Conservation (phyloP, 2,329 filamentous ascomycete species). For the Tolypocladium album region DNA sequence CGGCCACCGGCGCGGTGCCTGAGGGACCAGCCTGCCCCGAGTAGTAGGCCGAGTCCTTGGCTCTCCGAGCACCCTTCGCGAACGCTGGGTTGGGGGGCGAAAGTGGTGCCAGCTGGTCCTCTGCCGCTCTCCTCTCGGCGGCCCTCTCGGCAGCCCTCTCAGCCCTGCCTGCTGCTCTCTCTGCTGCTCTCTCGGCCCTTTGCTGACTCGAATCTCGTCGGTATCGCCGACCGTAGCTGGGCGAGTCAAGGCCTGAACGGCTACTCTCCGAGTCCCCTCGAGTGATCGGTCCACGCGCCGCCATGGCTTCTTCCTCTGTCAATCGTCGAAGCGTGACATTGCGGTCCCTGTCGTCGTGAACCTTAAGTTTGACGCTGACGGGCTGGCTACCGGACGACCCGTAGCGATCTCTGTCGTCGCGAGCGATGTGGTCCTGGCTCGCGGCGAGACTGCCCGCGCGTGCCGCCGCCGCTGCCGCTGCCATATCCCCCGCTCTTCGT, state of each 20-base stretch:
- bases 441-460: conserved; percentile 37
- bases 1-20: conserved; percentile 26
- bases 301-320: conserved; percentile 47
- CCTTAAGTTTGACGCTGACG: conserved; percentile 47
- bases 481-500: conserved; percentile 31
- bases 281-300: conserved; percentile 25
- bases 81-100: conserved; percentile 47
- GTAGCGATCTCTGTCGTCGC: conserved; percentile 24
- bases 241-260: conserved; percentile 44
- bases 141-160: conserved; percentile 32
- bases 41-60: conserved; percentile 53
- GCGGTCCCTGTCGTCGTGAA: conserved; percentile 48
- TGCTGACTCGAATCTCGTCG: conserved; percentile 38
- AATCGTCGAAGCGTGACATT: conserved; percentile 52
- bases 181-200: background rate
- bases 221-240: conserved; percentile 34
- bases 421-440: conserved; percentile 25
- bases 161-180: background rate
- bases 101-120: conserved; percentile 30
- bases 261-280: conserved; percentile 44
- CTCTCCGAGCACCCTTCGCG: conserved; percentile 34
- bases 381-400: conserved; percentile 32
- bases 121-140: conserved; percentile 32
- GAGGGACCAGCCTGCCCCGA: conserved; percentile 38
- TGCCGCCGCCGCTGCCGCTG: conserved; percentile 35